These are phyloP conservation scores for Ostreobium quekettii DNA, from an alignment of 139 green algal genomes.

Conservation along the genomic window DNA sequence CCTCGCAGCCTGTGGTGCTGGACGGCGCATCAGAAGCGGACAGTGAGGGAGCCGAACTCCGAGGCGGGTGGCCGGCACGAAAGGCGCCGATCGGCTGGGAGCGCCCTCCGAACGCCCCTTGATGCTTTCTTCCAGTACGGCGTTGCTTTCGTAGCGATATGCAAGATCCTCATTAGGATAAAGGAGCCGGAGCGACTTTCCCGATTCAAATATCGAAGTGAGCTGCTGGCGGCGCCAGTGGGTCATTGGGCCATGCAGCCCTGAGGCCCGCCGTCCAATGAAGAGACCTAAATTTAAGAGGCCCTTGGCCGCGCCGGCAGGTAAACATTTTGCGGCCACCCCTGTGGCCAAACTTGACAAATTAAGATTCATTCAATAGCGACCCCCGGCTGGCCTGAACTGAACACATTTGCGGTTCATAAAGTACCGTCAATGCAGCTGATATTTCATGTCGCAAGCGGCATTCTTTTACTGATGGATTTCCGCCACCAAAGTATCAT, in stretches of 20 bases:
- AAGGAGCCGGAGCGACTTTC: constrained; percentile 72
- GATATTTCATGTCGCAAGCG: too few relatives aligned
- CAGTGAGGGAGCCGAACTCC: constrained; percentile 61
- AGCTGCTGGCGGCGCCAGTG: constrained; percentile 7
- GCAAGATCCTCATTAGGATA: constrained; percentile 88
- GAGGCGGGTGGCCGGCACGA: constrained; percentile 33
- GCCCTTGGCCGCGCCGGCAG: too few relatives aligned
- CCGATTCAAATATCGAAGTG: constrained; percentile 44
- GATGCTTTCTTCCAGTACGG: not conserved
- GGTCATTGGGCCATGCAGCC: constrained; percentile 15
- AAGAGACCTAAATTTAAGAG: too few relatives aligned
- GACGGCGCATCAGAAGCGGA: constrained; percentile 22
- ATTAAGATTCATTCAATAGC: too few relatives aligned
- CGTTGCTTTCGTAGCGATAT: constrained; percentile 49
- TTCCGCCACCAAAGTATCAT: too few relatives aligned
- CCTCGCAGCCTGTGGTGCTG: not conserved
- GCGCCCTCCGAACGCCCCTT: not conserved
- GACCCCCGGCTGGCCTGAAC: too few relatives aligned
- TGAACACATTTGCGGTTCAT: too few relatives aligned
- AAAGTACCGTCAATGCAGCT: too few relatives aligned
- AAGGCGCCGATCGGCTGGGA: constrained; percentile 15
- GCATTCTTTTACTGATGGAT: too few relatives aligned
- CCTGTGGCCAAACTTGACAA: too few relatives aligned
- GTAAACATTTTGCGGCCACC: not conserved
- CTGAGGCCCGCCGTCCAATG: constrained; percentile 4